A percentile compares a stretch with the other conserved stretches of the same genome.
These are phyloP conservation scores for grape (Vitis vinifera) DNA, from an alignment of 164 flowering plant genomes.

Conservation along the genomic window DNA sequence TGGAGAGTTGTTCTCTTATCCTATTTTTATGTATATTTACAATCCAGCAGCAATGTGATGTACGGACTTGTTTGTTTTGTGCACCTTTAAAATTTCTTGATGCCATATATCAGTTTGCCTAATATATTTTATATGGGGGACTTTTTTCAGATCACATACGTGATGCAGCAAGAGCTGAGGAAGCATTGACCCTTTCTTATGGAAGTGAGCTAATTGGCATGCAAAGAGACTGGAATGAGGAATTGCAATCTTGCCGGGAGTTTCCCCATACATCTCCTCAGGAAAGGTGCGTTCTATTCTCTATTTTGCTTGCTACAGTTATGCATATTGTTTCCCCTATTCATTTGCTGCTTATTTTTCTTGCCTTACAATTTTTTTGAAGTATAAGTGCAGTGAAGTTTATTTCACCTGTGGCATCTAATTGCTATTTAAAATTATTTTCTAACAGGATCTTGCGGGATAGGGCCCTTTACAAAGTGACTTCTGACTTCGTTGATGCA, in stretches of 20 bases:
- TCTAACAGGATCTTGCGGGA: conserved; percentile 86
- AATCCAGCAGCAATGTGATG: background rate
- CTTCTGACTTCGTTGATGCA: conserved; percentile 98
- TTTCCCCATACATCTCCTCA: conserved; percentile 85
- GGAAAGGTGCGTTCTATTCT: conserved; percentile 63
- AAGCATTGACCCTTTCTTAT: conserved; percentile 81
- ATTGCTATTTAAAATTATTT: background rate
- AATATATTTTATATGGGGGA: background rate
- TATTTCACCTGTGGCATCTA: no score
- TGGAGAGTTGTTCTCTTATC: no score
- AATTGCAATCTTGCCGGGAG: conserved; percentile 95
- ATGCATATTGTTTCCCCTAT: background rate
- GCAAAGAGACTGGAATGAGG: conserved; percentile 99
- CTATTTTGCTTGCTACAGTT: background rate
- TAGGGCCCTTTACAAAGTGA: conserved; percentile 95
- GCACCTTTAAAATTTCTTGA: background rate
- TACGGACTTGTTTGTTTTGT: background rate
- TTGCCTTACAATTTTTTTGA: no score
- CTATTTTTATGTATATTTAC: background rate
- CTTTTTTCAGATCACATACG: conserved; percentile 73
- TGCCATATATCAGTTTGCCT: background rate
- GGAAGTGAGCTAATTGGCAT: conserved; percentile 97
- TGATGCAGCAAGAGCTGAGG: conserved; percentile 98
- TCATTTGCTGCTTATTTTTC: background rate
- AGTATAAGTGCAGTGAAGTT: no score